Evolutionary conservation across 2,329 filamentous ascomycete genomes (phyloP), one percentile per base, ranked within the genome.

Genomic region (Stromatinia cepivora): DNA sequence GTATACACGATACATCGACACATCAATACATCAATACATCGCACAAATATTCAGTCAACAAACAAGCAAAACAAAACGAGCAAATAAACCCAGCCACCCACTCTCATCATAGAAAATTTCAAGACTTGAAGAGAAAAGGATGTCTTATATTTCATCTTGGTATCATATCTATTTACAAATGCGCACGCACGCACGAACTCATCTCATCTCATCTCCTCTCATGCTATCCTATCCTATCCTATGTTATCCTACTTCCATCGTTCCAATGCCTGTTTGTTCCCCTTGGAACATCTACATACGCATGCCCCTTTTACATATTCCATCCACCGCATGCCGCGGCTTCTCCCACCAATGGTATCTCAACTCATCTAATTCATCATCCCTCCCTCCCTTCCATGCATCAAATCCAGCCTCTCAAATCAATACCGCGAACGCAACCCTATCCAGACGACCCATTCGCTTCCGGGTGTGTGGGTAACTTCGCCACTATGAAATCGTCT

Each of bases 161-260:
- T 67, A 67, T 67, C 65, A 67, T 67, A 67, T 67, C 42, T 62
- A 67, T 67, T 22, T 62, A 67, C 65, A 67, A 61, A 59, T 58
- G 28, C 8, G 42, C 64, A 34, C 64, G 13, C 20, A 56, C 36
- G 42, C 65, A 36, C 63, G 7, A 31, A 56, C 28, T 34, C 45
- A 61, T 61, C 45, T 48, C 58, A 61, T 20, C n/a, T 53, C 34
- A 22, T 39, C 13, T 4, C 10, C 25, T 39, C 17, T 11, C 25
- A 53, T 52, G 8, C 48, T 25, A 42, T 64, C 22, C 61, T 31
- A 54, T 65, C 17, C n/a, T 7, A 56, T 56, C 48, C 22, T 20
- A 34, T 57, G 53, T 42, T 17, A 42, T 42, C 39, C 39, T 42
- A 42, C 53, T 20, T 17, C 39, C 57, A 61, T 31, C n/a, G 15